Evolutionary conservation across 2,329 filamentous ascomycete species (phyloP).

Genomic region (Neoscytalidium dimidiatum): DNA sequence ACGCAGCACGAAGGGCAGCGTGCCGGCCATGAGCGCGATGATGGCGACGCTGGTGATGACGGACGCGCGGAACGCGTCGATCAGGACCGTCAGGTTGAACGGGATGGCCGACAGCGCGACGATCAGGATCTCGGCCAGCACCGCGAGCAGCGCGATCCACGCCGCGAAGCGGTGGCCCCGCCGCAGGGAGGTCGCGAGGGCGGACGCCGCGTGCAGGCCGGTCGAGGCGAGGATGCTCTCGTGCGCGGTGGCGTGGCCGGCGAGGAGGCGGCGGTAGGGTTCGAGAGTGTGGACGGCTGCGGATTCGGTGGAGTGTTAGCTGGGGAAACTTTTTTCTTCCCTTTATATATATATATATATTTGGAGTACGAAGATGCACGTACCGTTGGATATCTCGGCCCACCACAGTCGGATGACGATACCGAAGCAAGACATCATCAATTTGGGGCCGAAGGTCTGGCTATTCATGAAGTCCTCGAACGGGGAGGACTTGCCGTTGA

Average conservation of each 20-base stretch:
- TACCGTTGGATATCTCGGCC: constrained; percentile 14
- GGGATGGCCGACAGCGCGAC: neutral
- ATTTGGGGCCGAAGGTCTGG: constrained; percentile 15
- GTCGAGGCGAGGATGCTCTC: neutral
- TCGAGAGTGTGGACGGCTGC: neutral
- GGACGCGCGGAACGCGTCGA: neutral
- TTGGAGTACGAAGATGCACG: neutral
- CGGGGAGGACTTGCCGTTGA: constrained; percentile 2
- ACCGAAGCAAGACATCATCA: constrained; percentile 21
- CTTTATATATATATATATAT: too few relatives aligned
- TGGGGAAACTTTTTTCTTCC: neutral
- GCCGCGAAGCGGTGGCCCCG: neutral
- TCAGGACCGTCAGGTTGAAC: neutral
- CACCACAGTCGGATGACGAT: constrained; percentile 16
- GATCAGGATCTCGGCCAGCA: neutral
- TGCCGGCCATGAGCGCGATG: neutral
- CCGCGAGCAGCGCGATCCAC: neutral
- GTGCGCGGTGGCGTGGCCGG: neutral
- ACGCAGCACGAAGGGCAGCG: neutral
- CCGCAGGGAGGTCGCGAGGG: neutral
- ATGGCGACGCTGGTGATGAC: neutral
- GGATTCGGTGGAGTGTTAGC: too few relatives aligned
- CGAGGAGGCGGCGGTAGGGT: neutral
- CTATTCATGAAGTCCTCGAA: constrained; percentile 24
- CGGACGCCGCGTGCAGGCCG: neutral